A percentile compares a stretch with the other conserved stretches of the same genome.
Evolutionary conservation across 148 eudicot species (phyloP).

Genomic region (Silene latifolia): DNA sequence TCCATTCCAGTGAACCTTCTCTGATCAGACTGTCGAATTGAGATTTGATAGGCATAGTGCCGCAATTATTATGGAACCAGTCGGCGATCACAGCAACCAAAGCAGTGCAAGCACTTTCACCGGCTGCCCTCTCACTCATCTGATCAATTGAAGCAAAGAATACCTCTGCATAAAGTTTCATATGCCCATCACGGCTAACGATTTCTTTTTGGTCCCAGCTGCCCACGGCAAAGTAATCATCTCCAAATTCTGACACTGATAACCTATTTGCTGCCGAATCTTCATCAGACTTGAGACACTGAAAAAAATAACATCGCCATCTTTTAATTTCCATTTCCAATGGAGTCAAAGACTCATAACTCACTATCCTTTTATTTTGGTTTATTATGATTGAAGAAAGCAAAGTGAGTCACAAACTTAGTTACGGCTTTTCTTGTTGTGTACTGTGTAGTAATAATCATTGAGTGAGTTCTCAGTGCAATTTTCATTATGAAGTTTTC

Average conservation of each 20-base stretch:
- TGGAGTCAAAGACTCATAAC: neutral
- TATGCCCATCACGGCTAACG: slow-evolving; percentile 74
- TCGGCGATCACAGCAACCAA: slow-evolving; percentile 93
- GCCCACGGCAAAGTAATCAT: slow-evolving; percentile 87
- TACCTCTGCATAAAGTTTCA: slow-evolving; percentile 74
- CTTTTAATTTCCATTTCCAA: neutral
- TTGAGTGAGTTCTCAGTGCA: no score
- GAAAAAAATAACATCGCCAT: neutral
- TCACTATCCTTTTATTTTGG: no score
- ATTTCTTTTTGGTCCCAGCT: slow-evolving; percentile 86
- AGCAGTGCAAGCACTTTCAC: slow-evolving; percentile 96
- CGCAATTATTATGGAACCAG: slow-evolving; percentile 68
- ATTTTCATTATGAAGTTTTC: no score
- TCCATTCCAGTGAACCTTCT: slow-evolving; percentile 89
- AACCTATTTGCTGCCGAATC: slow-evolving; percentile 52
- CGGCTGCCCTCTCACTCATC: slow-evolving; percentile 87
- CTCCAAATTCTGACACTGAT: slow-evolving; percentile 80
- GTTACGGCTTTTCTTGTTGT: no score
- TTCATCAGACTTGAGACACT: slow-evolving; percentile 67
- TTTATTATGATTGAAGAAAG: neutral
- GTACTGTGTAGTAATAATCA: no score
- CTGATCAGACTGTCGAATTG: slow-evolving; percentile 79
- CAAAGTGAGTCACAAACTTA: no score
- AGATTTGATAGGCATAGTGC: slow-evolving; percentile 76
- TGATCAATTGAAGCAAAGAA: slow-evolving; percentile 96